Evolutionary conservation across 1,284 basidiomycete genomes (phyloP).

Genomic region (Flammula alnicola): DNA sequence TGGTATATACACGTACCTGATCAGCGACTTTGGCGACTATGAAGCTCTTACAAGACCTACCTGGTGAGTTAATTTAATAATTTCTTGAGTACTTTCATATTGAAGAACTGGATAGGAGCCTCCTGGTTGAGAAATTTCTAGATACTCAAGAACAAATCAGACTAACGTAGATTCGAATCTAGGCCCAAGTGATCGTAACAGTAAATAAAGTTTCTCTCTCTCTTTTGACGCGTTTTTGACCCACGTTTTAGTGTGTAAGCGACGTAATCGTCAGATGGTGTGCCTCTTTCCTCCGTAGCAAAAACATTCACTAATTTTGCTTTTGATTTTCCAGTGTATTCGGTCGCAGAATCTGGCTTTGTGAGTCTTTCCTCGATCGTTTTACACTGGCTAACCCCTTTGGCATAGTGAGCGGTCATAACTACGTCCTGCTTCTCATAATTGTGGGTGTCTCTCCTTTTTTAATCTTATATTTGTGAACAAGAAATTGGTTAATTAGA

Average conservation of each 20-base stretch:
- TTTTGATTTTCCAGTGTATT: conserved; percentile 21
- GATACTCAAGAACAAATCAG: not conserved
- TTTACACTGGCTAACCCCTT: not conserved
- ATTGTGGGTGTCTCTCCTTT: conserved; percentile 20
- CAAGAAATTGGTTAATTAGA: too few relatives aligned
- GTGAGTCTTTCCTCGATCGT: conserved; percentile 15
- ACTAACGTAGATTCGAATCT: not conserved
- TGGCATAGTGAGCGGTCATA: conserved; percentile 27
- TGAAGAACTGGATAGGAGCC: conserved; percentile 18
- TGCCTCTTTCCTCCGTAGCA: not conserved
- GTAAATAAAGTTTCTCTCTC: conserved; percentile 7
- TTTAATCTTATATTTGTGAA: not conserved
- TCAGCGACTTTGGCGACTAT: conserved; percentile 23
- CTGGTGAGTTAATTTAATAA: conserved; percentile 17
- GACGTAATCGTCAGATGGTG: conserved; percentile 30
- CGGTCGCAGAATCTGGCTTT: conserved; percentile 28
- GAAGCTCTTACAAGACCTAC: conserved; percentile 23
- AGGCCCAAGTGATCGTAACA: conserved; percentile 26
- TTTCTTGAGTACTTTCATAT: not conserved
- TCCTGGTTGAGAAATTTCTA: conserved; percentile 19
- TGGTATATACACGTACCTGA: conserved; percentile 27
- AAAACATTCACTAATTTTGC: not conserved
- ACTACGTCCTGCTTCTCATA: conserved; percentile 17
- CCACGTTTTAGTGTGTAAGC: conserved; percentile 21
- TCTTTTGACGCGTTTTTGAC: not conserved